Percentiles rank a stretch among this genome's conserved stretches.
phyloP scores from a whole-genome alignment of 2,329 filamentous ascomycete species.

The Xylaria digitata region DNA sequence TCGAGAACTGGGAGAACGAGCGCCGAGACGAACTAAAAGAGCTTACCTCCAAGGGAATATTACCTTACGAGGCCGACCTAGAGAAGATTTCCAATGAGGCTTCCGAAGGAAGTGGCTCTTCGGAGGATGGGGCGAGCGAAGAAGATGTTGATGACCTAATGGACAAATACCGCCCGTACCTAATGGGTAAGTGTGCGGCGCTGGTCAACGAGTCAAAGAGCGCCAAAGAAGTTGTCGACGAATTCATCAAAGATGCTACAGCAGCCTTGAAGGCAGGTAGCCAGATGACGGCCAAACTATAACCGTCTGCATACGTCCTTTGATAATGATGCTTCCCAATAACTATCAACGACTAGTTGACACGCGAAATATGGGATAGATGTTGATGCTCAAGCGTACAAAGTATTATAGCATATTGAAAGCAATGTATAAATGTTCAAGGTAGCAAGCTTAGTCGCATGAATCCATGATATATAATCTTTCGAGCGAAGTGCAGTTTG shows the following conservation, averaged over 20 bases:
- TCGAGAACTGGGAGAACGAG: constrained; percentile 95
- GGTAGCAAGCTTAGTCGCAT: background rate
- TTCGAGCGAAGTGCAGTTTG: background rate
- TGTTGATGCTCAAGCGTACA: background rate
- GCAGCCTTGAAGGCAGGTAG: constrained; percentile 75
- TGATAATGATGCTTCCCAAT: background rate
- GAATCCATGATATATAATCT: constrained; percentile 7
- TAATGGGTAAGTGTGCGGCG: constrained; percentile 95
- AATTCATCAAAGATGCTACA: constrained; percentile 87
- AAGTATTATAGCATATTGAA: constrained; percentile 8
- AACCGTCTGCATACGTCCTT: constrained; percentile 44
- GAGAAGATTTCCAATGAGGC: constrained; percentile 74
- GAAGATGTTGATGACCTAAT: constrained; percentile 84
- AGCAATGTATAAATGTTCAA: constrained; percentile 16
- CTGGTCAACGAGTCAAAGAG: constrained; percentile 93
- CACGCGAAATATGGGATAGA: background rate
- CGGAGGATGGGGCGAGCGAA: constrained; percentile 70
- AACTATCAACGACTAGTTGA: constrained; percentile 3
- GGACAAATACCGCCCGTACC: constrained; percentile 69
- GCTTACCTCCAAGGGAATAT: constrained; percentile 86
- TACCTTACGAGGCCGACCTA: constrained; percentile 94
- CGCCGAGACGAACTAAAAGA: constrained; percentile 90
- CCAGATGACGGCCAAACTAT: constrained; percentile 77
- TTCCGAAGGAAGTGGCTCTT: constrained; percentile 52
- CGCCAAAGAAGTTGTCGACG: constrained; percentile 92